Conservation (phyloP, 2,329 filamentous ascomycete species). For the Calonectria crousiana region DNA sequence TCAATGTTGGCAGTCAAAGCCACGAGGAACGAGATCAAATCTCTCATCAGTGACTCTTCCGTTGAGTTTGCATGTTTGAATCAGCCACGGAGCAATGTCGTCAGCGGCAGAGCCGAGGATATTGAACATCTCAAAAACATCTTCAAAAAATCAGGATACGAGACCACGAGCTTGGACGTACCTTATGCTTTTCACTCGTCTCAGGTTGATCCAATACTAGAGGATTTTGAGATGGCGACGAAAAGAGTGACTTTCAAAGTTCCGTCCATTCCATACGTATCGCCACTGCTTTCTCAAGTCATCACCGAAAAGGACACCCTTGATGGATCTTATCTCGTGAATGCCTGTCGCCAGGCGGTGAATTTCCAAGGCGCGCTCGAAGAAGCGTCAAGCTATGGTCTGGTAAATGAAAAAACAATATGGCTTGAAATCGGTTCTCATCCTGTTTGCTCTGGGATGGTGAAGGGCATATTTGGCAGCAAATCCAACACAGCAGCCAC, state of each 20-base stretch:
- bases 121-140: conserved; percentile 57
- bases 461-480: conserved; percentile 70
- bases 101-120: conserved; percentile 62
- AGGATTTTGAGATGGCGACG: conserved; percentile 66
- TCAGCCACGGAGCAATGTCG: conserved; percentile 78
- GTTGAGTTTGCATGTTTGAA: conserved; percentile 79
- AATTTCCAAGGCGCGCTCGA: conserved; percentile 72
- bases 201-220: conserved; percentile 67
- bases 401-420: conserved; percentile 67
- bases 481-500: conserved; percentile 67
- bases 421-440: conserved; percentile 80
- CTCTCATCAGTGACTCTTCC: conserved; percentile 48
- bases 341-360: conserved; percentile 73
- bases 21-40: neutral
- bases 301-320: conserved; percentile 62
- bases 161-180: conserved; percentile 61
- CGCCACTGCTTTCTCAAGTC: conserved; percentile 69
- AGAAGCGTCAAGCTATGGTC: conserved; percentile 59
- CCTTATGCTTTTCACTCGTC: conserved; percentile 67
- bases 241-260: conserved; percentile 52
- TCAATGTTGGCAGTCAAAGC: conserved; percentile 45
- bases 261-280: conserved; percentile 71
- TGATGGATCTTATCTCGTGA: conserved; percentile 69
- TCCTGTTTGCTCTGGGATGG: conserved; percentile 72
- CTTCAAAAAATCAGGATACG: conserved; percentile 52